Evolutionary conservation across 352 stramenopile species (phyloP).

Genomic region (Halophytophthora polymorphica): DNA sequence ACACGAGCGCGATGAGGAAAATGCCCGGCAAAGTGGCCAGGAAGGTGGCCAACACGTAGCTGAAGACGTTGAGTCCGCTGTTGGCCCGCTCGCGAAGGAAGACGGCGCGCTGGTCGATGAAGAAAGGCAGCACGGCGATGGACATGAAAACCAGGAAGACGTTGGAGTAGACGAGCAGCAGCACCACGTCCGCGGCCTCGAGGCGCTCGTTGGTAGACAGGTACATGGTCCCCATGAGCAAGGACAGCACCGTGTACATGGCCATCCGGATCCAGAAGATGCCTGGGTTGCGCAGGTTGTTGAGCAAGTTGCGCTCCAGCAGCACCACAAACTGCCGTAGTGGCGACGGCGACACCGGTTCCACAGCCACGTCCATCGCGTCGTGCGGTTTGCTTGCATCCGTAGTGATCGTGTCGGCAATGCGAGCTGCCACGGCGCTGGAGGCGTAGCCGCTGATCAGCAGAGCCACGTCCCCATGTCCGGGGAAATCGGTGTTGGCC

Average conservation of each 20-base stretch:
- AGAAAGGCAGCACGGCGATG: conserved; percentile 78
- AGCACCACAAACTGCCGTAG: conserved; percentile 48
- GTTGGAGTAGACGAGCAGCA: conserved; percentile 83
- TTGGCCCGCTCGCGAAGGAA: conserved; percentile 72
- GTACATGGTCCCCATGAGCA: conserved; percentile 78
- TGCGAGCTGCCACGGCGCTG: conserved; percentile 3
- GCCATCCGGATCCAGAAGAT: conserved; percentile 74
- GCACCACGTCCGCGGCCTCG: conserved; percentile 32
- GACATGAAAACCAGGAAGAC: conserved; percentile 91
- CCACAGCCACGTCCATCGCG: conserved; percentile 19
- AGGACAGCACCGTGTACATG: conserved; percentile 70
- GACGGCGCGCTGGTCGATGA: conserved; percentile 83
- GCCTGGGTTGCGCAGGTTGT: conserved; percentile 63
- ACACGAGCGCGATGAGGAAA: conserved; percentile 50
- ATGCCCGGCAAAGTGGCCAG: conserved; percentile 65
- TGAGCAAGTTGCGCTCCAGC: conserved; percentile 49
- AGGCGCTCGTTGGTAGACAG: conserved; percentile 24
- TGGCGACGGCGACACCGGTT: conserved; percentile 28
- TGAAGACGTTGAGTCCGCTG: conserved; percentile 57
- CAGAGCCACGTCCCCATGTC: conserved; percentile 14
- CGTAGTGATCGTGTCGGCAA: conserved; percentile 8
- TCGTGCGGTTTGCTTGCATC: conserved; percentile 5
- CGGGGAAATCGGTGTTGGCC: conserved; percentile 54
- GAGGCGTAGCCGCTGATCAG: conserved; percentile 15
- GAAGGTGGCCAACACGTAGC: conserved; percentile 74